Conservation (phyloP, 495 filamentous ascomycete species). For the Penicillium angulare region DNA sequence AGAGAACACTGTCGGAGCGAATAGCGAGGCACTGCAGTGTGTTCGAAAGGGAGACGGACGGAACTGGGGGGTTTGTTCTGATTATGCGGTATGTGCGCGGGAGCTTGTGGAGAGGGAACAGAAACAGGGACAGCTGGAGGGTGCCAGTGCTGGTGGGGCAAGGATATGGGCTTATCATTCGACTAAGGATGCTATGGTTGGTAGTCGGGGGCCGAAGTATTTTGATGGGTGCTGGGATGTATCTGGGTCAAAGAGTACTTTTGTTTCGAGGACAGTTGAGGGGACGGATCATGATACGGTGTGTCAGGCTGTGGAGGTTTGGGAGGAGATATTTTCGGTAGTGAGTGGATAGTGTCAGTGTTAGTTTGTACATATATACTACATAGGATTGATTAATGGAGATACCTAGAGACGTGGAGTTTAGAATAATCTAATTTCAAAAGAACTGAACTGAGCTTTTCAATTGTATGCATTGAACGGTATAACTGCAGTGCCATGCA, state of each 20-base stretch:
- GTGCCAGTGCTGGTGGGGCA: neutral
- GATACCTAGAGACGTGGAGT: too few species aligned
- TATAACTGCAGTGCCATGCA: too few species aligned
- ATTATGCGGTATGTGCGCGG: constrained; percentile 26
- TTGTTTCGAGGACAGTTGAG: constrained; percentile 13
- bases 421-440: too few species aligned
- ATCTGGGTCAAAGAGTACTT: constrained; percentile 8
- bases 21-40: constrained; percentile 33
- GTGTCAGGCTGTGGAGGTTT: constrained; percentile 16
- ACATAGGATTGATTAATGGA: too few species aligned
- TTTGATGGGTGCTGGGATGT: constrained; percentile 31
- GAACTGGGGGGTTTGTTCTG: constrained; percentile 29
- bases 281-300: constrained; percentile 35
- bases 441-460: too few species aligned
- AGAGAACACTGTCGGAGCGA: constrained; percentile 30
- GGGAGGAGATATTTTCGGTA: constrained; percentile 23
- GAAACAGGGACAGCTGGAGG: too few species aligned
- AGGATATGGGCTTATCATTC: constrained; percentile 26
- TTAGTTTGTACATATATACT: too few species aligned
- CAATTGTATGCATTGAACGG: too few species aligned
- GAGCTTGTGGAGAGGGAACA: constrained; percentile 12
- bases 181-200: constrained; percentile 29
- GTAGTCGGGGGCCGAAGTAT: constrained; percentile 27
- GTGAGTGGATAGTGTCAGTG: too few species aligned
- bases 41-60: constrained; percentile 24